Percentiles rank a stretch among this genome's conserved stretches.
Evolutionary conservation across 225 moss, liverwort and hornwort genomes (phyloP).

Genomic region (Physcomitrium patens): DNA sequence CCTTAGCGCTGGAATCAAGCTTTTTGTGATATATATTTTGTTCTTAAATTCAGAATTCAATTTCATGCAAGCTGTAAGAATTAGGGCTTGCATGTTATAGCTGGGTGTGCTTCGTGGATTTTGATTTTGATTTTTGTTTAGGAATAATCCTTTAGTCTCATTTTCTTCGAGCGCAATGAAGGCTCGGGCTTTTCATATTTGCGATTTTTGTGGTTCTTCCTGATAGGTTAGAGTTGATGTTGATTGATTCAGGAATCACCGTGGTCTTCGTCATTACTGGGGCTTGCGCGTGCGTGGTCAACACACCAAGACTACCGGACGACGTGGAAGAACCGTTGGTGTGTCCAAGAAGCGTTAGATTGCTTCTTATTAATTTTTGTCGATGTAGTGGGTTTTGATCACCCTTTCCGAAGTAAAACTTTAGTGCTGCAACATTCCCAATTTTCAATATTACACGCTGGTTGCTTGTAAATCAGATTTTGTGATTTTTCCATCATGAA

Average conservation of each 20-base stretch:
- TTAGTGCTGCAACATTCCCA: background rate
- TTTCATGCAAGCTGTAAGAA: background rate
- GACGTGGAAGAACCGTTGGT: slow-evolving; percentile 87
- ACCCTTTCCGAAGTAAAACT: background rate
- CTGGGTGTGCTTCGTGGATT: too few species aligned
- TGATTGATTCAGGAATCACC: slow-evolving; percentile 61
- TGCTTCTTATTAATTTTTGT: slow-evolving; percentile 10
- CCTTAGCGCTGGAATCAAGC: too few species aligned
- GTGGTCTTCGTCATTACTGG: slow-evolving; percentile 84
- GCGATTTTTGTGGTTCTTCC: too few species aligned
- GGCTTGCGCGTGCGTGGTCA: slow-evolving; percentile 88
- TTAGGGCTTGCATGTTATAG: background rate
- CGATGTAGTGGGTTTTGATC: background rate
- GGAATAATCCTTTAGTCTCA: too few species aligned
- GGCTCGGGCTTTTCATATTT: background rate
- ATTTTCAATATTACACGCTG: slow-evolving; percentile 5
- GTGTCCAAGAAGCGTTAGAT: slow-evolving; percentile 87
- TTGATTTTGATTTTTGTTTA: background rate
- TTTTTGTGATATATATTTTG: too few species aligned
- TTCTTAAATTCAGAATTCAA: background rate
- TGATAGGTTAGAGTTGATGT: background rate
- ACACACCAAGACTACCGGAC: slow-evolving; percentile 89
- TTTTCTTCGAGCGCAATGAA: too few species aligned
- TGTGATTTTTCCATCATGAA: slow-evolving; percentile 21
- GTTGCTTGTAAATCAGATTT: background rate